A percentile compares a stretch with the other conserved stretches of the same genome.
Evolutionary conservation across 2,329 filamentous ascomycete species (phyloP).

Genomic region (Trichoderma gracile): DNA sequence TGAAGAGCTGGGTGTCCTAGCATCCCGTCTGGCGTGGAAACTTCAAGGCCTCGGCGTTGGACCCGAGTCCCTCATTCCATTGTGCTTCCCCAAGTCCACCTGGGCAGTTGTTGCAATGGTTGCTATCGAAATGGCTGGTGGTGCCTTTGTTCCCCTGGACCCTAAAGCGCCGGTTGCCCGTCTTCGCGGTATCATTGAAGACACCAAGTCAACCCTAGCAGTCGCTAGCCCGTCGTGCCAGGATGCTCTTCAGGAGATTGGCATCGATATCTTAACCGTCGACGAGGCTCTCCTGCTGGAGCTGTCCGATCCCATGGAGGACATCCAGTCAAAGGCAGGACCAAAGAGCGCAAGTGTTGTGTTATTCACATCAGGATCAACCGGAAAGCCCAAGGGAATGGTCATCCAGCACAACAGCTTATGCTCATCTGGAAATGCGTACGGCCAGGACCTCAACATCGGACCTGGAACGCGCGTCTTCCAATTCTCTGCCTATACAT

Average conservation of each 20-base stretch:
- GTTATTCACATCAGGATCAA: constrained; percentile 24
- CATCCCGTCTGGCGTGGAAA: constrained; percentile 20
- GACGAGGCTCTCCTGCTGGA: constrained; percentile 22
- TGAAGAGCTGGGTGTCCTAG: constrained; percentile 10
- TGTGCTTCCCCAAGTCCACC: constrained; percentile 29
- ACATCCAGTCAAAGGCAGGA: constrained; percentile 1
- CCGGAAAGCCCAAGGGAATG: constrained; percentile 20
- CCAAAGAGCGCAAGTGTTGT: constrained; percentile 21
- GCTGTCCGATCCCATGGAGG: constrained; percentile 11
- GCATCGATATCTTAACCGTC: constrained; percentile 16
- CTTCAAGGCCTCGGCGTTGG: constrained; percentile 23
- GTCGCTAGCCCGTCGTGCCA: constrained; percentile 15
- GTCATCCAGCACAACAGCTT: constrained; percentile 23
- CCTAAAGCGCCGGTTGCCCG: constrained; percentile 23
- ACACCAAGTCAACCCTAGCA: constrained; percentile 13
- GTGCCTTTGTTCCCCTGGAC: constrained; percentile 29
- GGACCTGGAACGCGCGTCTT: constrained; percentile 25
- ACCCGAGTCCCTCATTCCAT: constrained; percentile 25
- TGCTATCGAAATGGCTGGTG: constrained; percentile 29
- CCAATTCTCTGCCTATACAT: constrained; percentile 30
- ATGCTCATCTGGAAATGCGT: constrained; percentile 22
- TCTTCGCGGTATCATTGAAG: constrained; percentile 20
- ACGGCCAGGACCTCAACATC: constrained; percentile 17
- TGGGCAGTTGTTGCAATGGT: constrained; percentile 29
- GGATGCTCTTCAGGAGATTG: not conserved